These are phyloP conservation scores for Raffaelea ambrosiae DNA, from an alignment of 2,329 filamentous ascomycete species.

Conservation along the genomic window DNA sequence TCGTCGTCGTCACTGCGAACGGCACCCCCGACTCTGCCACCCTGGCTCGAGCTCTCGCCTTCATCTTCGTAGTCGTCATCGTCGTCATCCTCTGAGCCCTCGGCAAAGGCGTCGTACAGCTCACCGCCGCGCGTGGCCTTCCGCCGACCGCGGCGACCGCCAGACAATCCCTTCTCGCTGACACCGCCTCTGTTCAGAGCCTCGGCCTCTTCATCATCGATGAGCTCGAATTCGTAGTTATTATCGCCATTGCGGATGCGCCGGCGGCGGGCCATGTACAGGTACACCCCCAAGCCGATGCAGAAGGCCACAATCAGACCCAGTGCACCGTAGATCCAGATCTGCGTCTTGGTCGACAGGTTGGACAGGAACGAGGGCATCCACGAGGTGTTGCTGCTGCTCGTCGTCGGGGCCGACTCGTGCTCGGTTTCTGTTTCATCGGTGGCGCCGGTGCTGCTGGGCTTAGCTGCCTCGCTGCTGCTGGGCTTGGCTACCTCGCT, in stretches of 20 bases:
- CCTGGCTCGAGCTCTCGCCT: background rate
- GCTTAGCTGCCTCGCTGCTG: background rate
- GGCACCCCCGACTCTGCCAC: background rate
- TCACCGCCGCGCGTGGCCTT: constrained; percentile 62
- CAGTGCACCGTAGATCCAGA: constrained; percentile 87
- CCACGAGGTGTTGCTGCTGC: constrained; percentile 49
- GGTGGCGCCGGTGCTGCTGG: background rate
- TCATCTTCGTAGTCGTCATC: constrained; percentile 35
- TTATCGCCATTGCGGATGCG: constrained; percentile 68
- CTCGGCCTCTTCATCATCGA: constrained; percentile 71
- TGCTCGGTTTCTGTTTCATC: constrained; percentile 23
- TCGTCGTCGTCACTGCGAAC: constrained; percentile 57
- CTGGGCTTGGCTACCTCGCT: constrained; percentile 11
- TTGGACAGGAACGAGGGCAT: constrained; percentile 83
- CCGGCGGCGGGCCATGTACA: constrained; percentile 70
- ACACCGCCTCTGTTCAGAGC: constrained; percentile 32
- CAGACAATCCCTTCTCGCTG: constrained; percentile 27
- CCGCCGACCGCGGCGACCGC: constrained; percentile 30
- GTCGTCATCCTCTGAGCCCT: constrained; percentile 71
- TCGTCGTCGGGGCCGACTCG: constrained; percentile 18
- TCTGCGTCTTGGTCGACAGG: constrained; percentile 74
- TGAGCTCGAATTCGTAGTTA: constrained; percentile 88
- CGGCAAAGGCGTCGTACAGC: constrained; percentile 95
- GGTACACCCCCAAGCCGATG: constrained; percentile 67
- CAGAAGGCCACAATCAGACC: constrained; percentile 83